Percentiles rank a stretch among this genome's conserved stretches.
Evolutionary conservation across 179 eudicot species (phyloP).

Genomic region (Patellifolia procumbens): DNA sequence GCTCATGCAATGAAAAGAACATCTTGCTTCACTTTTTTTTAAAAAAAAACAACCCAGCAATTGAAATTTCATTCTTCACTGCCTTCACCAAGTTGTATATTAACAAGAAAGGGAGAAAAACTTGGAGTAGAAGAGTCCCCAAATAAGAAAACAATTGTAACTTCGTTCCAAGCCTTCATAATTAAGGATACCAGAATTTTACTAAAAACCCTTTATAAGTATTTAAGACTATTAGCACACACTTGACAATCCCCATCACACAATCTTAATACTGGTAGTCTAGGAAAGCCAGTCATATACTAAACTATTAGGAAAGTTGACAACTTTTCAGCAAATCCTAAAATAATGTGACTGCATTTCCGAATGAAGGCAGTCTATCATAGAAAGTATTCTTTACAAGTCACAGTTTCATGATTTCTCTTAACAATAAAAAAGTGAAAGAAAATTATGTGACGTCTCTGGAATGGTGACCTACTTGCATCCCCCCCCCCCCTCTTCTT

Average conservation of each 20-base stretch:
- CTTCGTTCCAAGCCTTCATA: neutral
- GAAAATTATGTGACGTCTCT: too few relatives aligned
- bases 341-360: neutral
- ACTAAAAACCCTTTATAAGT: neutral
- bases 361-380: neutral
- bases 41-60: neutral
- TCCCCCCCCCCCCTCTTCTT: too few relatives aligned
- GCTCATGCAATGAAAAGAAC: neutral
- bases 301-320: neutral
- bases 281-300: neutral
- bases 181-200: neutral
- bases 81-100: neutral
- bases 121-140: neutral
- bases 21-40: neutral
- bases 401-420: neutral
- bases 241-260: neutral
- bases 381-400: neutral
- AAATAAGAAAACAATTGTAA: neutral
- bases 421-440: neutral
- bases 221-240: neutral
- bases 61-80: neutral
- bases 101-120: neutral
- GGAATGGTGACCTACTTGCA: too few relatives aligned
- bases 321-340: neutral
- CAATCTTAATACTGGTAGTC: neutral